Evolutionary conservation across 73 alveolate genomes (phyloP).

Genomic region (Paramecium tetraurelia): DNA sequence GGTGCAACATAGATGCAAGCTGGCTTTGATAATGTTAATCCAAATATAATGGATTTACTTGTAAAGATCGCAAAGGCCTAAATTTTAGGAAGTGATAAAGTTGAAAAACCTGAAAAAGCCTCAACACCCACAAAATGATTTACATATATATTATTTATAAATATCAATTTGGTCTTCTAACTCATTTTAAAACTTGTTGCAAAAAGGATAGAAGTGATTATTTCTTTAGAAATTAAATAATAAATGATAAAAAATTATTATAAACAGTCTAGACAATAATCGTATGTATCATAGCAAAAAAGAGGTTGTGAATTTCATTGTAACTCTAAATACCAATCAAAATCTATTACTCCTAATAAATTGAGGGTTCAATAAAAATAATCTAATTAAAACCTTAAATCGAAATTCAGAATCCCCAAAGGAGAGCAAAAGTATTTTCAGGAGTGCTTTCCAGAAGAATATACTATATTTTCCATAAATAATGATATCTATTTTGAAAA

Average conservation of each 20-base stretch:
- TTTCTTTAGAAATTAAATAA: neutral
- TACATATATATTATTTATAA: neutral
- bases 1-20: neutral
- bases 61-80: neutral
- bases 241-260: neutral
- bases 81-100: neutral
- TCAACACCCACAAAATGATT: neutral
- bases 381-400: neutral
- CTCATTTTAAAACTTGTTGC: neutral
- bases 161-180: neutral
- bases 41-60: neutral
- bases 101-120: neutral
- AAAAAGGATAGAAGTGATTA: neutral
- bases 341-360: neutral
- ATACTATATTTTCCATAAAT: neutral
- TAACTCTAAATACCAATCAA: neutral
- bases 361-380: neutral
- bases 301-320: neutral
- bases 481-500: neutral
- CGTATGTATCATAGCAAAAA: neutral
- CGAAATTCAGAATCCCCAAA: neutral
- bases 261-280: neutral
- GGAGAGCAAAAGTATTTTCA: neutral
- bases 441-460: slow-evolving; percentile 37
- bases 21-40: neutral